Base-by-base conservation (phyloP, 2,329 filamentous ascomycete genomes). In the Colletotrichum trifolii region DNA sequence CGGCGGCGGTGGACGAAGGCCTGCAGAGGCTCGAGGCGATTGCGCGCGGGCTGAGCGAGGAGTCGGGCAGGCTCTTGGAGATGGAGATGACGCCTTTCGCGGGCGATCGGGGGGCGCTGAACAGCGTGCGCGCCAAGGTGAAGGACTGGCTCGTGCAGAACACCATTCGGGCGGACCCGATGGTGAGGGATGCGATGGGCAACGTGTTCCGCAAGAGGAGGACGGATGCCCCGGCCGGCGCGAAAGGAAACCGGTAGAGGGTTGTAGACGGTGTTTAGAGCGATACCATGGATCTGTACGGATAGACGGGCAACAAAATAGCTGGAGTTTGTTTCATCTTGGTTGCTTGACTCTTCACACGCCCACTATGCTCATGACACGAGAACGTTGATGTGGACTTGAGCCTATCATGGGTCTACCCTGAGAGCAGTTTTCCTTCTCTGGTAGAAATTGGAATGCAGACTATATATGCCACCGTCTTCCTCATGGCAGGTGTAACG, bases 121-220 rank as follows among this genome's bases (percentile, higher is more conserved):
- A 82, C 48, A 88, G 87, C 64, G 78, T 96, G 72, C 86, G 89
- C 67, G 84, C 85, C 45, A 91, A 91, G 71, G 86, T 97, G 78
- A 91, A 90, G 77, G 92, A 96, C 72, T 97, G 93, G 85, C 81
- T 98, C 70, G 89, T 97, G 54, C 89, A 96, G 76, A 96, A 96
- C 73, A 94, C 90, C 12, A 91, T 96, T 65, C 85, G 88, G 69
- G 88, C 86, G 52, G 92, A 95, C 76, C 90, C 89, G 1, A 92
- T 95, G 78, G 95, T 98, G 8, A 86, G 89, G 70, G 90, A 93
- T 76, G 94, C 94, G 1, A 83, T 97, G 70, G 89, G 88, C 33
- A 85, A 83, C 64, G 88, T 89, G 35, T 78, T 94, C 62, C 84
- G 87, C 74, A 88, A 84, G 73, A 80, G 88, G 70, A 84, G 90